Conservation (phyloP, 371 early-diverging fungal species). For the Parasitella parasitica region DNA sequence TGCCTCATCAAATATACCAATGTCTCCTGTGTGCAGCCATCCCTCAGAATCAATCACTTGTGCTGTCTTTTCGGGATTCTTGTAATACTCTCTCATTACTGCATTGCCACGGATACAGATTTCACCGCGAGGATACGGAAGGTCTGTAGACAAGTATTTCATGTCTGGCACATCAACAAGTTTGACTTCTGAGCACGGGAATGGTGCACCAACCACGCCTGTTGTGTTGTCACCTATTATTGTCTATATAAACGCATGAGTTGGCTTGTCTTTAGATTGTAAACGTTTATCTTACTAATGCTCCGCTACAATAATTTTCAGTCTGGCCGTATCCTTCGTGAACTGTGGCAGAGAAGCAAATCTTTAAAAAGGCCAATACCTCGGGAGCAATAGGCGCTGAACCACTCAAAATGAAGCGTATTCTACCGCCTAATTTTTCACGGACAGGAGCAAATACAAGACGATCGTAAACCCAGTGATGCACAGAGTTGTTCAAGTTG, state of each 20-base stretch:
- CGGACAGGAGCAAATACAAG: conserved; percentile 89
- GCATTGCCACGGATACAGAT: conserved; percentile 82
- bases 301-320: conserved; percentile 30
- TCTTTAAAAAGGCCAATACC: conserved; percentile 83
- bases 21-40: conserved; percentile 94
- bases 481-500: conserved; percentile 57
- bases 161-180: conserved; percentile 86
- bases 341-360: conserved; percentile 88
- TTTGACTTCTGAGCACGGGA: conserved; percentile 84
- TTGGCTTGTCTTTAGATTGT: neutral
- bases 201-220: conserved; percentile 79
- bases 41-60: conserved; percentile 76
- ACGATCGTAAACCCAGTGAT: conserved; percentile 81
- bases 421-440: conserved; percentile 91
- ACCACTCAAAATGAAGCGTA: conserved; percentile 87
- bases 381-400: conserved; percentile 90
- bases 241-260: conserved; percentile 13
- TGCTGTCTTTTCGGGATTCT: conserved; percentile 69
- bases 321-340: conserved; percentile 93
- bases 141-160: conserved; percentile 69
- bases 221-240: conserved; percentile 65
- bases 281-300: conserved; percentile 38
- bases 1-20: conserved; percentile 74
- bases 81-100: conserved; percentile 68
- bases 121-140: conserved; percentile 76